Base-by-base conservation (phyloP, 2,329 filamentous ascomycete species). In the Fusarium austroafricanum region DNA sequence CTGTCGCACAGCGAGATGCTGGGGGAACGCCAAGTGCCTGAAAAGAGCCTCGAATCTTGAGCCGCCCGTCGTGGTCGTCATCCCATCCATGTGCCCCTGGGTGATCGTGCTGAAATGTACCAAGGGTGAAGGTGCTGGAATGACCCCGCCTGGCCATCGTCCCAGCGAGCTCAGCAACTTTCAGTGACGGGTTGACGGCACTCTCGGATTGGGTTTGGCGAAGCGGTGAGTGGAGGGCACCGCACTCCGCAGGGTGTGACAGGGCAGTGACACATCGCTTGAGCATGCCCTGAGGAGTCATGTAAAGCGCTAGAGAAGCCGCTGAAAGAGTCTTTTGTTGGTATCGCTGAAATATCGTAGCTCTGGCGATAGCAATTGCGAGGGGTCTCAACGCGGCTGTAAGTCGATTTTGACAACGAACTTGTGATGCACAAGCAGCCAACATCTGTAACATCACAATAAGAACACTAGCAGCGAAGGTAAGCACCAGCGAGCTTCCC, bases 111-210 rank as follows among this genome's bases (percentile, higher is more conserved):
- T 74, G 71, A 74, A 63, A 74, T 74, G 52, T 74, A 74, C 72
- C 67, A 61, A 71, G 70, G 65, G 72, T 52, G 72, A 72, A 74
- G 71, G 71, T 69, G 67, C 71, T 68, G 62, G 72, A 74, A 73
- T 74, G 72, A 71, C 72, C 70, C 72, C 72, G 71, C 71, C 68
- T 61, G 46, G 33, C 33, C 54, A 52, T 38, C 43, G 51, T 44
- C 43, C 46, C 67, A 70, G 67, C 63, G 56, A 60, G 40, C 55
- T 61, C 42, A 58, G 61, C 46, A 58, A 55, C 53, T 55, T 44
- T 26, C 8, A 59, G 66, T 38, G 61, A 71, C 61, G 55, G 50
- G 56, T 63, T 38, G 61, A 71, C 61, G 55, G 50, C 40, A 53
- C 55, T 43, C 47, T 47, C 61, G 60, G 55, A 74, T 74, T 73